Evolutionary conservation across 331 rosid species (phyloP), one percentile per base, ranked within the genome.

Genomic region (Spiraea crenata): DNA sequence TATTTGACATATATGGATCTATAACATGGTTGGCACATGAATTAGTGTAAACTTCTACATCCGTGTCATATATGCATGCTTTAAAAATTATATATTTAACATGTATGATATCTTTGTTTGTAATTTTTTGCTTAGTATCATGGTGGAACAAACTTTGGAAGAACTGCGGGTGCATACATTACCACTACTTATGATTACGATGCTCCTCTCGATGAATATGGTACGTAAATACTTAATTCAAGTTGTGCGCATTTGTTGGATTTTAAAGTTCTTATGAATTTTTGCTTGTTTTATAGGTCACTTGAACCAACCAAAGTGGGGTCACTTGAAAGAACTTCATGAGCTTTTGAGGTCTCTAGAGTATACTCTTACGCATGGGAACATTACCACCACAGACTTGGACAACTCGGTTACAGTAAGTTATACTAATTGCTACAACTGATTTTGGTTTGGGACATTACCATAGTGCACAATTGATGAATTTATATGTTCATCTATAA

Each of bases 151-250:
- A 87, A 85, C 54, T 87, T 87, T 40, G 88, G 80, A 3, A 71
- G 91, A 67, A 82, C 76, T 8, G 82, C 89, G 0, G 92, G 85
- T 7, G 85, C 88, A 39, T 87, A 87, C 63, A 80, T 87, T 19
- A 77, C 81, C 3, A 87, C 89, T 1, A 16, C 84, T 0, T 87
- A 87, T 42, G 89, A 84, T 73, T 87, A 82, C 25, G 83, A 87
- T 51, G 92, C 92, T 77, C 92, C 84, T 31, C 80, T 87, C 0
- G 87, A 87, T 56, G 92, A 87, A 77, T 82, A 72, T 16, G 90
- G 90, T 39, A 83, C 73, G 14, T 1, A 5, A 55, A 55, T 55
- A 8, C 12, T 55, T 4, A 9, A 55, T 20, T 55, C 31, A 19
- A 20, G 35, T 55, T 55, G 1, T 20, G 2, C 11, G 20, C 37